Evolutionary conservation across 805 yeast species (phyloP), one percentile per base, ranked within the genome.

Genomic region (Ogataea zsoltii): DNA sequence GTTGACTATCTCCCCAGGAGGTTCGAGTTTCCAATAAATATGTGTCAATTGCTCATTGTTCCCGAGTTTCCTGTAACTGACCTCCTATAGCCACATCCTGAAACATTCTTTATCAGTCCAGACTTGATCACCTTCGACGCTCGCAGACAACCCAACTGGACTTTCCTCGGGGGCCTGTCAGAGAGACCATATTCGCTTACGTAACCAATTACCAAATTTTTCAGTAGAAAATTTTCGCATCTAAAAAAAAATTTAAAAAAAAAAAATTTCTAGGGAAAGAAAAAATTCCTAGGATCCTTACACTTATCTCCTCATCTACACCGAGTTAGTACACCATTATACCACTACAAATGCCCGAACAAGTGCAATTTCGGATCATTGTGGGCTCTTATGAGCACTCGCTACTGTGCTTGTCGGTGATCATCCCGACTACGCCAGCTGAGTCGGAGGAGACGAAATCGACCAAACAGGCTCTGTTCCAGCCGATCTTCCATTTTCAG

Each of bases 351-450:
- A 39, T 21, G 26, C 41, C 21, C 34, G 43, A 18, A 3, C 44
- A 51, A 34, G 43, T 58, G 4, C 79, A 75, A 56, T 85, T 92
- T 55, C 76, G 99, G 62, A 82, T 94, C 18, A 77, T 92, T 57
- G 96, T 88, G 11, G 99, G 99, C 19, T 90, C 97, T 0, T 94
- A 94, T 59, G 99, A 94, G 68, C 99, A 94, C 68, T 88, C 90
- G 51, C 67, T 94, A 38, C 69, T 91, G 33, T 90, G 97, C 71
- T 73, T 90, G 13, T 88, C 97, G 1, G 69, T 88, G 35, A 76
- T 83, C n/a, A 57, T 88, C 19, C 77, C 81, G 2, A 14, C 30
- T 5, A 16, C 31, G 9, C 12, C 37, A 3, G 25, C 28, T 4
- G 37, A 33, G 4, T 13, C 37, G 10, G 35, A 17, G 5, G 57